A percentile compares a stretch with the other conserved stretches of the same genome.
Conservation (phyloP, 108 stramenopile species). For the Halocafeteria seosinensis region DNA sequence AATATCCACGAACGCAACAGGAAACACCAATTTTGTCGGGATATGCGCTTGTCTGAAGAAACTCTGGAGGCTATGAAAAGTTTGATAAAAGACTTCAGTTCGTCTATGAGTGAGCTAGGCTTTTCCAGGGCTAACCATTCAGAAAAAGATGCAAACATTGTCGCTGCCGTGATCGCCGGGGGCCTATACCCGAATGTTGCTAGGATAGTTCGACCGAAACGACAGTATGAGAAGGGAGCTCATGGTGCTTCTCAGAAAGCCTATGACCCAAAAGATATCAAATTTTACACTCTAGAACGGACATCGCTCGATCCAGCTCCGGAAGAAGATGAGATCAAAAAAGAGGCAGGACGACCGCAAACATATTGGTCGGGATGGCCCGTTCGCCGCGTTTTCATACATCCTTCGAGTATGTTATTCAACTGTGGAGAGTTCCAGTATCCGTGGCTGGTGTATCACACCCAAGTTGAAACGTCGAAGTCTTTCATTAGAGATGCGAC, state of each 20-base stretch:
- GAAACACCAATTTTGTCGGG: not conserved
- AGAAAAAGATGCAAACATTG: constrained; percentile 11
- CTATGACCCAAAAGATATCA: not conserved
- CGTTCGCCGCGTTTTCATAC: constrained; percentile 27
- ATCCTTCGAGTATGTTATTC: constrained; percentile 34
- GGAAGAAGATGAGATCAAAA: not conserved
- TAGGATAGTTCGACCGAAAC: constrained; percentile 3
- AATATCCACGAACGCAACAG: too few species aligned
- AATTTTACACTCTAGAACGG: constrained; percentile 1
- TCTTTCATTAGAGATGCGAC: constrained; percentile 37
- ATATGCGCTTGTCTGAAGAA: constrained; percentile 10
- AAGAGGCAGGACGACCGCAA: not conserved
- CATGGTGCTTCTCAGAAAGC: not conserved
- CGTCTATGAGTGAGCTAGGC: constrained; percentile 7
- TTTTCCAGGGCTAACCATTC: not conserved
- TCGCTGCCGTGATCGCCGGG: constrained; percentile 25
- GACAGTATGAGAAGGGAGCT: not conserved
- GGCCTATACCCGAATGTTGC: constrained; percentile 37
- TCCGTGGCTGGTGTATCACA: constrained; percentile 36
- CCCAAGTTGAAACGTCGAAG: constrained; percentile 32
- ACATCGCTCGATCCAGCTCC: not conserved
- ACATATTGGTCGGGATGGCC: not conserved
- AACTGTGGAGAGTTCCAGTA: constrained; percentile 22
- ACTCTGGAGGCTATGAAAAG: constrained; percentile 24
- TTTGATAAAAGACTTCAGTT: constrained; percentile 1